Base-by-base conservation (phyloP, 495 filamentous ascomycete species). In the Aspergillus leporis region DNA sequence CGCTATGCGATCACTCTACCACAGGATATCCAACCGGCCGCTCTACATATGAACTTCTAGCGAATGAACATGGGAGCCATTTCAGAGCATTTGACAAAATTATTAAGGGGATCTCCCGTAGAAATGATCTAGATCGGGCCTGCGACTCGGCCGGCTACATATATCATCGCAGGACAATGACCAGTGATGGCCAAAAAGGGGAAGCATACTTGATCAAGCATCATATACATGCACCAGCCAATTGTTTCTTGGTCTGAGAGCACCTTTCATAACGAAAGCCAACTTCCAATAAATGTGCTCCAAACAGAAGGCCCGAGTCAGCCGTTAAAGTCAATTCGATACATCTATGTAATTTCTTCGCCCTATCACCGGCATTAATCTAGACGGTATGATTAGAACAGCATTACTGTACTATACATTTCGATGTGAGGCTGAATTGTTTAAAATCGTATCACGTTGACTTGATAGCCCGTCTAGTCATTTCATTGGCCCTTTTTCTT, bases 401-500 rank as follows among this genome's bases (percentile, higher is more conserved):
- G 47, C 22, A 50, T 60, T 60, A 52, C 58, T 47, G 30, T 68
- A 70, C 54, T 70, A 61, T 74, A 74, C 69, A 72, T 65, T 66
- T 63, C 58, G 28, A 60, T 63, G 43, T 31, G 50, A 43, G 28
- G 66, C 59, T 66, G 53, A 56, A 61, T 62, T 60, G 64, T 62
- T 67, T 61, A 63, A 61, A 53, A 64, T 70, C 66, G 64, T 72
- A 60, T 69, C 65, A 63, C 64, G 67, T 71, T 61, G 61, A 64
- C 19, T 38, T 46, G 55, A 63, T 51, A 60, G 56, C 18, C 55
- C 54, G 46, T 51, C 58, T 61, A 65, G 41, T 59, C 52, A 36
- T 16, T 55, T 51, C 34, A 46, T 67, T 82, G 83, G 62, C 77
- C 76, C 71, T 86, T 84, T 78, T 87, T 87, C 69, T 76, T 77